Base-by-base conservation (phyloP, 805 yeast species). In the Myxozyma udenii region DNA sequence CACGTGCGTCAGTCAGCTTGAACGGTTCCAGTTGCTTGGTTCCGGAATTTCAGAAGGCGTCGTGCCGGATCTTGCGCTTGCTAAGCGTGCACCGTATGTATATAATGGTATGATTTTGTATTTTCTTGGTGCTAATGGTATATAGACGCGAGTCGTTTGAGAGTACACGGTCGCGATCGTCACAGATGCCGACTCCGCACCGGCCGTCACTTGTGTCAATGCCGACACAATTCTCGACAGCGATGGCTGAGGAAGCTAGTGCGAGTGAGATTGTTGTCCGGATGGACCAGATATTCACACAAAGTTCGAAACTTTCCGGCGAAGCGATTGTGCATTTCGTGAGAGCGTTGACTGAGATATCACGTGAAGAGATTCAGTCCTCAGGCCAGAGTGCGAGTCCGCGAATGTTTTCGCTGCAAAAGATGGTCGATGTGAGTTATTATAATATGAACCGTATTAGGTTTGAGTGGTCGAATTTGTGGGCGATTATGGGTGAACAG, bases 391-490 rank as follows among this genome's bases (percentile, higher is more conserved):
- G 90, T 40, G 74, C 78, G 4, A 81, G 87, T 55, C 98, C 98
- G 35, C 77, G 98, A 66, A 84, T 88, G 70, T 95, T 87, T 66
- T 87, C 98, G 0, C 72, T 93, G 57, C 98, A 89, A 65, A 93
- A 93, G 66, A 86, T 93, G 76, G 95, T 93, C 46, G 98, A 95
- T 69, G 95, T 93, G 39, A 91, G 97, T 70, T 91, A 93, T 69
- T 93, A 95, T 73, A 95, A 95, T 67, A 93, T 93, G 97, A 82
- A 82, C 45, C 85, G 98, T 73, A 90, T 93, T 62, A 81, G 96
- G 68, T 83, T 93, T 55, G 96, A 95, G 70, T 93, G 98, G 97
- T 81, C 95, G 4, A 91, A 87, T 48, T 75, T 93, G 53, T 93
- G 99, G 99, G 79, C 85, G 14, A 85, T 87, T 7, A 86, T 93